Conservation (phyloP, 1,284 basidiomycete species). For the Coniferiporia weirii region DNA sequence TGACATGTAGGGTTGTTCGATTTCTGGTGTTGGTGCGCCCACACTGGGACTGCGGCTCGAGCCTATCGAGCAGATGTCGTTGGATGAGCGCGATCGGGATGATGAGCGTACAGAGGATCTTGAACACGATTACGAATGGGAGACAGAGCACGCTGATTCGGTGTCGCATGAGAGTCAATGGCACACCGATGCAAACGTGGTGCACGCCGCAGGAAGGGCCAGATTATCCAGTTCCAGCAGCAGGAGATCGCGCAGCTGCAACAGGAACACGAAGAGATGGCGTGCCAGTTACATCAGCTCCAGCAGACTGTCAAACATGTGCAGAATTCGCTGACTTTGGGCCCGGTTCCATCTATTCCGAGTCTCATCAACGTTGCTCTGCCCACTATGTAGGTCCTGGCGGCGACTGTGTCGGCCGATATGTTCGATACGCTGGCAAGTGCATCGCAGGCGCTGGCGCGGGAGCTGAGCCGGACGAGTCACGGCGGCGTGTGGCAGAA, state of each 20-base stretch:
- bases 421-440: slow-evolving; percentile 68
- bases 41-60: slow-evolving; percentile 2
- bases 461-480: slow-evolving; percentile 70
- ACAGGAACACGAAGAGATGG: slow-evolving; percentile 10
- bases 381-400: slow-evolving; percentile 25
- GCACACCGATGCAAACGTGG: slow-evolving; percentile 75
- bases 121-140: slow-evolving; percentile 3
- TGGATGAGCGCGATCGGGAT: background rate
- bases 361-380: background rate
- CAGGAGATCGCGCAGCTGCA: slow-evolving; percentile 14
- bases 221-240: slow-evolving; percentile 22
- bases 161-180: slow-evolving; percentile 52
- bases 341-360: background rate
- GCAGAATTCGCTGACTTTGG: background rate
- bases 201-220: slow-evolving; percentile 63
- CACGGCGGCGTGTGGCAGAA: slow-evolving; percentile 15
- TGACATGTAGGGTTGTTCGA: slow-evolving; percentile 2
- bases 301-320: background rate
- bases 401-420: slow-evolving; percentile 2
- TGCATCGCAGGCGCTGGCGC: slow-evolving; percentile 76
- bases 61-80: background rate
- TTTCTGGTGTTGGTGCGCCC: background rate
- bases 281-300: background rate
- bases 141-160: slow-evolving; percentile 20
- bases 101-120: background rate